Base-by-base conservation (phyloP, 2,329 filamentous ascomycete species). In the Ophiostoma tasmaniense region DNA sequence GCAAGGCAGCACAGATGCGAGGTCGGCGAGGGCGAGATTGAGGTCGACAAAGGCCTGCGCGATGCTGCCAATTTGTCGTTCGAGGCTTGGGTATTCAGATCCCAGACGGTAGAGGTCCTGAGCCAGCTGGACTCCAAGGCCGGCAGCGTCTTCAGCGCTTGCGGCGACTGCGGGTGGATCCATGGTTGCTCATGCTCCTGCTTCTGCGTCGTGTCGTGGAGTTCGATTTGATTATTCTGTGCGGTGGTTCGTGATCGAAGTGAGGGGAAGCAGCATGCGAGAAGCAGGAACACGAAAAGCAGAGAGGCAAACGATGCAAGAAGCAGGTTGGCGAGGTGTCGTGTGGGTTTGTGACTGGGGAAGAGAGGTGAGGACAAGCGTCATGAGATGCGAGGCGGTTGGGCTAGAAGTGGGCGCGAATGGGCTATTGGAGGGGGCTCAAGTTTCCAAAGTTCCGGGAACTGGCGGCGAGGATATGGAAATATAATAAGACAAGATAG, bases 11-110 rank as follows among this genome's bases (percentile, higher is more conserved):
- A 67, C 71, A 2, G 62, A 33, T 3, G 68, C 67, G 14, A 73
- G 70, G 65, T 70, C 70, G 64, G 69, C 59, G 39, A 73, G 59
- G 2, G 69, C 59, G 14, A 71, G 39, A 67, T 73, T 73, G 68
- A 73, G 65, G 67, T 70, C 68, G 66, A 70, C 55, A 67, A 73
- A 73, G 4, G 70, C 70, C 66, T 72, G 72, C 1, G 70, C 72
- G 33, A 73, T 71, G 52, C 69, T 68, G 55, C 69, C 69, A 30
- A 73, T 72, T 64, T 72, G 71, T 20, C 66, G 42, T 45, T 69
- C 71, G n/a, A 71, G 64, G 22, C 14, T 66, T 37, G 62, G 66
- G 50, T 70, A 35, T 42, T 72, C 70, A 33, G 67, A 64, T 22
- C 70, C 71, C 17, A 73, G 70, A 2, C 64, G 70, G 64, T 71